phyloP scores from a whole-genome alignment of 2,329 filamentous ascomycete species.

The Ophidiomyces ophidiicola region DNA sequence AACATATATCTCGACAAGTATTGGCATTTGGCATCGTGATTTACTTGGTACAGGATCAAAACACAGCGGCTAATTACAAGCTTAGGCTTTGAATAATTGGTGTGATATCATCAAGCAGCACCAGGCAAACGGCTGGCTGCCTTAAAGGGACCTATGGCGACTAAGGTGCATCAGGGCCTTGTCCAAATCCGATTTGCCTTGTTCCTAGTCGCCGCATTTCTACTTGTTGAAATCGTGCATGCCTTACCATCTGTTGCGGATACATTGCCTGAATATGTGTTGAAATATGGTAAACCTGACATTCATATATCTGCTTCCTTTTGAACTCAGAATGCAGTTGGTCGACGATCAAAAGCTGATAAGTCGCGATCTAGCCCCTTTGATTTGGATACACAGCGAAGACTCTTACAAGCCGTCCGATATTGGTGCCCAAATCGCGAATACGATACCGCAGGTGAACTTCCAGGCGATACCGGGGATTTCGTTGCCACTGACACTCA shows the following conservation, averaged over 20 bases:
- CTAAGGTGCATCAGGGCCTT: no score
- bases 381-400: conserved; percentile 40
- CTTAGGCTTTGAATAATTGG: no score
- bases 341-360: neutral
- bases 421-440: conserved; percentile 35
- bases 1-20: no score
- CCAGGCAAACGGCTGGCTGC: no score
- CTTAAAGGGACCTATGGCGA: no score
- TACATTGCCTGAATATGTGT: conserved; percentile 33
- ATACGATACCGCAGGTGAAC: conserved; percentile 38
- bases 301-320: neutral
- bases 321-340: neutral
- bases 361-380: conserved; percentile 31
- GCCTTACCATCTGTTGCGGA: conserved; percentile 2
- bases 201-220: neutral
- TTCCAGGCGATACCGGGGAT: conserved; percentile 29
- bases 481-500: conserved; percentile 33
- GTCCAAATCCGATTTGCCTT: neutral
- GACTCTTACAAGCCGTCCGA: conserved; percentile 42
- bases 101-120: no score
- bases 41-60: no score
- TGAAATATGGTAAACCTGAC: conserved; percentile 33
- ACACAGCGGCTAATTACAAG: no score
- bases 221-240: neutral
- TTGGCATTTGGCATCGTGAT: no score